Percentiles rank a stretch among this genome's conserved stretches.
These are phyloP conservation scores for Teunomyces atbi DNA, from an alignment of 805 yeast species.

Conservation along the genomic window DNA sequence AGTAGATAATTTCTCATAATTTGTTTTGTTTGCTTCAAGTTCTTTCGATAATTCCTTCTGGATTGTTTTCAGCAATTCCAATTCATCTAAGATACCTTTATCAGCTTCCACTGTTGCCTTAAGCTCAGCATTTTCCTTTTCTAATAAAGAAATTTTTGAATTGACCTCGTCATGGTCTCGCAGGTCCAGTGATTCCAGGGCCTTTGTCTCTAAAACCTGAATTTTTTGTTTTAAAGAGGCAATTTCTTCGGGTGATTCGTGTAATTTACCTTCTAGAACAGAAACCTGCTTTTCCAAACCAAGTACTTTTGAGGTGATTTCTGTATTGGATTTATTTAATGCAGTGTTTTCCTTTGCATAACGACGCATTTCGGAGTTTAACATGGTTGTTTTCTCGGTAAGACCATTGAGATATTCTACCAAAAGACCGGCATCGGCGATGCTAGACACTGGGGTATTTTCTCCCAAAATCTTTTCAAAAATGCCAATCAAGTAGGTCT, in stretches of 20 bases:
- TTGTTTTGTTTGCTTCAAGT: not conserved
- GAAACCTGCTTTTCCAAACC: slow-evolving; percentile 7
- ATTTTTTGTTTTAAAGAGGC: slow-evolving; percentile 13
- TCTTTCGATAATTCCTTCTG: not conserved
- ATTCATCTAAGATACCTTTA: not conserved
- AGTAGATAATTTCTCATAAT: not conserved
- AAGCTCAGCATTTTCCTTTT: not conserved
- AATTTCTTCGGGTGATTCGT: not conserved
- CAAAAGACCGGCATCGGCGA: slow-evolving; percentile 68
- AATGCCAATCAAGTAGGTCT: slow-evolving; percentile 52
- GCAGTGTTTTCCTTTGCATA: slow-evolving; percentile 29
- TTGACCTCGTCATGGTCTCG: not conserved
- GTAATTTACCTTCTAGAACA: slow-evolving; percentile 2
- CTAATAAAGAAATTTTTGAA: not conserved
- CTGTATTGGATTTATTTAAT: slow-evolving; percentile 6
- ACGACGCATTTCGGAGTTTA: slow-evolving; percentile 63
- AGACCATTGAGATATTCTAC: slow-evolving; percentile 68
- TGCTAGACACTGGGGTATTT: slow-evolving; percentile 73
- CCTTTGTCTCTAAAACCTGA: not conserved
- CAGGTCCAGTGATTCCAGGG: not conserved
- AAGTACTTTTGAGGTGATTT: slow-evolving; percentile 2
- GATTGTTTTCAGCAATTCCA: not conserved
- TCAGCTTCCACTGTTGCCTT: not conserved
- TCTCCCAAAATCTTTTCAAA: slow-evolving; percentile 76
- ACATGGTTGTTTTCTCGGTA: slow-evolving; percentile 56